phyloP scores from a whole-genome alignment of 306 rosid species.

The Citrullus mucosospermus region DNA sequence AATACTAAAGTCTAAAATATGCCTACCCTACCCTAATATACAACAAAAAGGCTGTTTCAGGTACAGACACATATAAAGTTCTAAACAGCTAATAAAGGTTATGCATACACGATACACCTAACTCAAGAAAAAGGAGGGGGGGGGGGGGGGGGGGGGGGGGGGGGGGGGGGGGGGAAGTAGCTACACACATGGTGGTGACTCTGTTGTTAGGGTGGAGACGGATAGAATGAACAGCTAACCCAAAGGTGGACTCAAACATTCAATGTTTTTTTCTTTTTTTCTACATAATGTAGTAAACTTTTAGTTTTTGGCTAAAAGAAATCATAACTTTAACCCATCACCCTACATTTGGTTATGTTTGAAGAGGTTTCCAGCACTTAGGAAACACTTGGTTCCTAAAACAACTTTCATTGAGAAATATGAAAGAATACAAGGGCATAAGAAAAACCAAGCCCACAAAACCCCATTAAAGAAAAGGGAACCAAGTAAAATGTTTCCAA shows the following conservation, averaged over 20 bases:
- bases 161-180: background rate
- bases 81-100: background rate
- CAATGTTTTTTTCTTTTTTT: background rate
- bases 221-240: background rate
- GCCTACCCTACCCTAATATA: background rate
- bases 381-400: background rate
- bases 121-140: background rate
- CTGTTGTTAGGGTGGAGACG: background rate
- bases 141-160: too few species aligned
- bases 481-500: too few species aligned
- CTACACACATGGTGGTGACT: background rate
- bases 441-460: too few species aligned
- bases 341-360: background rate
- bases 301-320: background rate
- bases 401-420: too few species aligned
- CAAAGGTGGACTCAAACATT: background rate
- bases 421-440: too few species aligned
- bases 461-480: too few species aligned
- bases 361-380: background rate
- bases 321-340: background rate
- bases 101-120: background rate
- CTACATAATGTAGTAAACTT: background rate
- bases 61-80: background rate
- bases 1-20: background rate
- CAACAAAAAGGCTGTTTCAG: background rate